Percentiles rank a stretch among this genome's conserved stretches.
Evolutionary conservation across 75 land plant species (phyloP).

Genomic region (Adiantum capillusveneris): DNA sequence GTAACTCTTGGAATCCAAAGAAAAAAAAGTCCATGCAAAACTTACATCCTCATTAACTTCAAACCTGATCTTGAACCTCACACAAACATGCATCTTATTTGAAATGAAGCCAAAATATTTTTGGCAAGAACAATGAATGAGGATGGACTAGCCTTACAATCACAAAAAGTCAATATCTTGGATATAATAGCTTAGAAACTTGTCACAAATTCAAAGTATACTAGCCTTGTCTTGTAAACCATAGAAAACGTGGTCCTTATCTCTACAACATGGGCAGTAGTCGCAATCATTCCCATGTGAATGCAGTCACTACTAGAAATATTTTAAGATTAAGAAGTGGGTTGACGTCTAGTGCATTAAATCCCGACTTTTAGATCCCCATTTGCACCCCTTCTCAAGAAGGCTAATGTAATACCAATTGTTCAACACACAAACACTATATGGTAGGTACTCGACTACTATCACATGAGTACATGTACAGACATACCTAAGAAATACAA

Average conservation of each 20-base stretch:
- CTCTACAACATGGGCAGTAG: slow-evolving; percentile 50
- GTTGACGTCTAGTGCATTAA: slow-evolving; percentile 37
- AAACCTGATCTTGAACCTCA: slow-evolving; percentile 46
- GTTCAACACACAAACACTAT: no score
- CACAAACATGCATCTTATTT: slow-evolving; percentile 39
- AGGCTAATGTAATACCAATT: no score
- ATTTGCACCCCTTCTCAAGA: slow-evolving; percentile 53
- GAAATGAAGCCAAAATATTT: slow-evolving; percentile 51
- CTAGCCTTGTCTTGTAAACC: slow-evolving; percentile 57
- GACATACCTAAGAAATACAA: slow-evolving; percentile 14
- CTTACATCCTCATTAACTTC: slow-evolving; percentile 32
- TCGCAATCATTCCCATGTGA: slow-evolving; percentile 64
- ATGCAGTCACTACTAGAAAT: slow-evolving; percentile 64
- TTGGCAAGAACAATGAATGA: slow-evolving; percentile 59
- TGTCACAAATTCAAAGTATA: no score
- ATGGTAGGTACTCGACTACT: no score
- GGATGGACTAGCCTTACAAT: slow-evolving; percentile 56
- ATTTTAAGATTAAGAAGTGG: slow-evolving; percentile 43
- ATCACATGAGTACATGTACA: background rate
- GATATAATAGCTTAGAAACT: background rate
- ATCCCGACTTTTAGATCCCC: slow-evolving; percentile 77
- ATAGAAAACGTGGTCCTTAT: slow-evolving; percentile 49
- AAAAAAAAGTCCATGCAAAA: no score
- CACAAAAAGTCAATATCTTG: slow-evolving; percentile 2
- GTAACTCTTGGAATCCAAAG: no score